A percentile compares a stretch with the other conserved stretches of the same genome.
phyloP scores from a whole-genome alignment of 768 basidiomycete genomes.

The Leccinum disarticulatum region DNA sequence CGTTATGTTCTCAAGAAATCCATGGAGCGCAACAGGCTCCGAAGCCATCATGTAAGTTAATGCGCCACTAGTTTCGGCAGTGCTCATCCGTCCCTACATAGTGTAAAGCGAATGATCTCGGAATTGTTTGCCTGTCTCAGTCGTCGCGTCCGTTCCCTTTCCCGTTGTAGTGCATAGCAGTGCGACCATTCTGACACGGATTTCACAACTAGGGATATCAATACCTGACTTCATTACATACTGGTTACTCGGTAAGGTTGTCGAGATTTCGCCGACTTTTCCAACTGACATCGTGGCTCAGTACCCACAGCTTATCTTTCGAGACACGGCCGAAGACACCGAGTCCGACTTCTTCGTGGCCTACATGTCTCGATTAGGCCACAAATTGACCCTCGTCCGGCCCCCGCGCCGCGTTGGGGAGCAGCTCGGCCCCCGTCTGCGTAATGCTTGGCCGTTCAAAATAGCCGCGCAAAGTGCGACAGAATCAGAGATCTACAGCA shows the following conservation, averaged over 20 bases:
- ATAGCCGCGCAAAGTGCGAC: slow-evolving; percentile 43
- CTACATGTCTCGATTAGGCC: slow-evolving; percentile 60
- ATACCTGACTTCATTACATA: slow-evolving; percentile 64
- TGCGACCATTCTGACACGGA: slow-evolving; percentile 2
- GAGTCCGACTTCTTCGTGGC: slow-evolving; percentile 63
- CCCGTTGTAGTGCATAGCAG: slow-evolving; percentile 5
- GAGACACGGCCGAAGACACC: slow-evolving; percentile 47
- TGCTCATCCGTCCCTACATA: slow-evolving; percentile 30
- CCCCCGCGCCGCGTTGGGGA: slow-evolving; percentile 40
- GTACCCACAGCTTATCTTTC: slow-evolving; percentile 70
- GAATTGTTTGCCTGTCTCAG: slow-evolving; percentile 61
- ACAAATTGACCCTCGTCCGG: slow-evolving; percentile 48
- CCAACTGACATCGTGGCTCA: slow-evolving; percentile 27
- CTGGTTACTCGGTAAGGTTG: slow-evolving; percentile 47
- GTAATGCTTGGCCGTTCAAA: slow-evolving; percentile 41
- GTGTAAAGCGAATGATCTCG: slow-evolving; percentile 61
- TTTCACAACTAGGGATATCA: slow-evolving; percentile 57
- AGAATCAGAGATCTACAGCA: slow-evolving; percentile 51
- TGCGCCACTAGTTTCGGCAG: slow-evolving; percentile 3
- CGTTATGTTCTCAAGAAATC: slow-evolving; percentile 62
- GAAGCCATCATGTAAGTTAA: slow-evolving; percentile 49
- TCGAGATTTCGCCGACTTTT: slow-evolving; percentile 13
- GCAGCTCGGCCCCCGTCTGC: slow-evolving; percentile 39
- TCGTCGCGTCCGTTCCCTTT: slow-evolving; percentile 44
- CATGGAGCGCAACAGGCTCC: slow-evolving; percentile 62